Evolutionary conservation across 2,329 filamentous ascomycete genomes (phyloP).

Genomic region (Fonsecaea erecta): DNA sequence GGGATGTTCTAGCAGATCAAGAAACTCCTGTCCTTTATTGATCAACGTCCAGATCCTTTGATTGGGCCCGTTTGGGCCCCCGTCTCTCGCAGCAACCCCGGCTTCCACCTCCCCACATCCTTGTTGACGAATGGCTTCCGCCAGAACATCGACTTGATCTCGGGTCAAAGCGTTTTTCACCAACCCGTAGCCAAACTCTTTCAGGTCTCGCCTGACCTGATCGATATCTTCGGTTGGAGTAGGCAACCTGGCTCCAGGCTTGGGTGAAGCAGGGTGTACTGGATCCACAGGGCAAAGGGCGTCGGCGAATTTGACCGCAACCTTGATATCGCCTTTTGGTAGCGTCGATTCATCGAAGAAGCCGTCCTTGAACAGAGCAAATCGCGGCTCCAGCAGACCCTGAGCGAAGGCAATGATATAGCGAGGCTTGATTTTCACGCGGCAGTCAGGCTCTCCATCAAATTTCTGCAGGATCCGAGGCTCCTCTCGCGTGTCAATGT

Average conservation of each 20-base stretch:
- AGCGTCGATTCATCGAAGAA: slow-evolving; percentile 36
- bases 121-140: slow-evolving; percentile 10
- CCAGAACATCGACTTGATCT: slow-evolving; percentile 16
- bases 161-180: slow-evolving; percentile 21
- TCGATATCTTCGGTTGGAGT: slow-evolving; percentile 20
- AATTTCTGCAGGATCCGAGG: slow-evolving; percentile 34
- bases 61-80: slow-evolving; percentile 20
- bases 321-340: slow-evolving; percentile 36
- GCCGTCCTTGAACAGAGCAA: slow-evolving; percentile 39
- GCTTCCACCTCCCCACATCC: slow-evolving; percentile 15
- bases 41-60: slow-evolving; percentile 26
- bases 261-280: slow-evolving; percentile 40
- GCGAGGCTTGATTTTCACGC: slow-evolving; percentile 38
- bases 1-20: slow-evolving; percentile 26
- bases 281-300: slow-evolving; percentile 36
- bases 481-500: slow-evolving; percentile 37
- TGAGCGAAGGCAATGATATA: slow-evolving; percentile 39
- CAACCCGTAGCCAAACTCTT: slow-evolving; percentile 23
- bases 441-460: slow-evolving; percentile 36
- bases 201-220: slow-evolving; percentile 20
- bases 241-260: slow-evolving; percentile 42
- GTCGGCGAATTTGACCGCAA: slow-evolving; percentile 40
- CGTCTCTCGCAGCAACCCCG: slow-evolving; percentile 15
- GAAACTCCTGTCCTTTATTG: slow-evolving; percentile 27
- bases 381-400: slow-evolving; percentile 40